Conservation (phyloP, 2,329 filamentous ascomycete genomes). For the Ophiostoma populinum region DNA sequence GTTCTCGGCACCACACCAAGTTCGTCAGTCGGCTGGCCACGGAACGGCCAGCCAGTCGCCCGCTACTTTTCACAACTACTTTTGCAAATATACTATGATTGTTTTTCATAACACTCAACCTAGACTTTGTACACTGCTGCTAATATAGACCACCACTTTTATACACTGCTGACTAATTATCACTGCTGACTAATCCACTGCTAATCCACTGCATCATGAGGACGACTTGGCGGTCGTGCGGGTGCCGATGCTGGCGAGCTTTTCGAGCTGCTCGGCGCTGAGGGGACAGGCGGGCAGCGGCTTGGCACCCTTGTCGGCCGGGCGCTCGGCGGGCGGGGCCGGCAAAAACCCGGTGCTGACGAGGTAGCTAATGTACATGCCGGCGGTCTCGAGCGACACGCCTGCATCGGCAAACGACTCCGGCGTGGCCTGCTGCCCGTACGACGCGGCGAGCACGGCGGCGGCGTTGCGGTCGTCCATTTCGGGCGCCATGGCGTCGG, state of each 20-base stretch:
- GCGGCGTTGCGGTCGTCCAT: conserved; percentile 57
- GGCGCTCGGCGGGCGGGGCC: background rate
- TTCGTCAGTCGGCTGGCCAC: no score
- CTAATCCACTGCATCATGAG: no score
- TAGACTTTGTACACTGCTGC: no score
- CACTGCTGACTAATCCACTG: no score
- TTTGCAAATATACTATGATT: no score
- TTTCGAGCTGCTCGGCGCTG: background rate
- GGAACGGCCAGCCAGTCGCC: no score
- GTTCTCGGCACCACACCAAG: no score
- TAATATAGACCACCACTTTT: no score
- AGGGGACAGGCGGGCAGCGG: background rate
- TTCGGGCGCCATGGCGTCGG: conserved; percentile 51
- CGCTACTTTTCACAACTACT: no score
- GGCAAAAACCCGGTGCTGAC: conserved; percentile 1
- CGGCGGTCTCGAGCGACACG: background rate
- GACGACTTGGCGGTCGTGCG: conserved; percentile 1
- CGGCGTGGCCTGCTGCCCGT: conserved; percentile 2
- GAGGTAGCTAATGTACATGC: conserved; percentile 1
- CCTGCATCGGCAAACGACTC: conserved; percentile 2
- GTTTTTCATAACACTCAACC: no score
- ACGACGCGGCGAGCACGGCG: conserved; percentile 28
- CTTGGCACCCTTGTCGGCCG: background rate
- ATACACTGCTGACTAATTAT: no score
- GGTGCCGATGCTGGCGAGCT: conserved; percentile 1